A percentile compares a stretch with the other conserved stretches of the same genome.
Evolutionary conservation across 345 rosid genomes (phyloP).

Genomic region (Raphanus raphanistrum): DNA sequence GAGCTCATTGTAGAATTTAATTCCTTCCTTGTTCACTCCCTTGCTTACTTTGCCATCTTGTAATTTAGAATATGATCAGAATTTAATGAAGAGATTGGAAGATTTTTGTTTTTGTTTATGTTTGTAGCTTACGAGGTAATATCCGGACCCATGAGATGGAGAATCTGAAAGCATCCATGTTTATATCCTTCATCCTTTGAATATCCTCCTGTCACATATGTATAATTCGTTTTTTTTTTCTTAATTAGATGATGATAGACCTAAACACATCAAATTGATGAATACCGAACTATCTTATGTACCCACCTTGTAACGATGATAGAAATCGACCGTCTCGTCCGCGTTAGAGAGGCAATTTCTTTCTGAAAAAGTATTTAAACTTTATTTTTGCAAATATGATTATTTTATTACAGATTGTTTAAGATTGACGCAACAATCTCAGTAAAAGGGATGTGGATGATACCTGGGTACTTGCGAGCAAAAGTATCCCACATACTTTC

Average conservation of each 20-base stretch:
- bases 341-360: slow-evolving; percentile 34
- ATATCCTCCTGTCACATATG: slow-evolving; percentile 39
- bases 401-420: neutral
- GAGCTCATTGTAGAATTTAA: slow-evolving; percentile 52
- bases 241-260: neutral
- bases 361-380: neutral
- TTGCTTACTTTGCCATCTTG: slow-evolving; percentile 46
- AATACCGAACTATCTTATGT: neutral
- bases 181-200: slow-evolving; percentile 37
- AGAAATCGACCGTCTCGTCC: slow-evolving; percentile 34
- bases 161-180: slow-evolving; percentile 48
- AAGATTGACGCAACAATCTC: neutral
- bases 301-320: slow-evolving; percentile 43
- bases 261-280: neutral
- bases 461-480: slow-evolving; percentile 35
- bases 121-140: slow-evolving; percentile 41
- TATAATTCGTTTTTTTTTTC: neutral
- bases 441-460: neutral
- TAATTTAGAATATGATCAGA: neutral
- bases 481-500: slow-evolving; percentile 40
- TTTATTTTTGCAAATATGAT: no score
- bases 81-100: neutral
- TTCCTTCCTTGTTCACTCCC: slow-evolving; percentile 47
- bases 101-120: no score
- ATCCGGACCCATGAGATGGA: slow-evolving; percentile 58